Percentiles rank a stretch among this genome's conserved stretches.
phyloP scores from a whole-genome alignment of 2,329 filamentous ascomycete genomes.

The Fusarium dimerum region DNA sequence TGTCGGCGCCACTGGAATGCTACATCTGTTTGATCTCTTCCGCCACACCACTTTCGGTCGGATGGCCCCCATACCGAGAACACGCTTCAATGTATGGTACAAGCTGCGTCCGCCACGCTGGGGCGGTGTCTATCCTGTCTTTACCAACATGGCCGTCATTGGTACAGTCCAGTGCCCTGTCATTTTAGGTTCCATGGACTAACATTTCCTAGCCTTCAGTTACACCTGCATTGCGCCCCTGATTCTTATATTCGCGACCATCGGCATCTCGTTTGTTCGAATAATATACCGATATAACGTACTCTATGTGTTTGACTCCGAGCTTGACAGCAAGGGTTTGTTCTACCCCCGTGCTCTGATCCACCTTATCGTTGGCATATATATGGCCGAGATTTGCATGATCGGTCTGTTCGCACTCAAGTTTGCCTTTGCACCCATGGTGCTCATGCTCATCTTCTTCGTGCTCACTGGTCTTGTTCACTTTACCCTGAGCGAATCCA shows the following conservation, averaged over 20 bases:
- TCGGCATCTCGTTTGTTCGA: slow-evolving; percentile 81
- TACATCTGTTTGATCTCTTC: slow-evolving; percentile 68
- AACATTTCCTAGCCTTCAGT: slow-evolving; percentile 62
- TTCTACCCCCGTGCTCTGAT: slow-evolving; percentile 86
- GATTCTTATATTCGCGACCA: slow-evolving; percentile 77
- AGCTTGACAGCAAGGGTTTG: slow-evolving; percentile 84
- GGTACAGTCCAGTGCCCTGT: slow-evolving; percentile 50
- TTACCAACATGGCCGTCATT: slow-evolving; percentile 79
- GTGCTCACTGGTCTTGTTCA: slow-evolving; percentile 78
- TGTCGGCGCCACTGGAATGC: slow-evolving; percentile 71
- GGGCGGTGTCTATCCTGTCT: slow-evolving; percentile 80
- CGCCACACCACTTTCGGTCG: slow-evolving; percentile 62
- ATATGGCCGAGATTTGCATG: slow-evolving; percentile 79
- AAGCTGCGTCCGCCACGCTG: slow-evolving; percentile 73
- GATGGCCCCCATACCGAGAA: slow-evolving; percentile 75
- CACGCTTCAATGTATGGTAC: slow-evolving; percentile 78
- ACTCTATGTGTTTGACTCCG: slow-evolving; percentile 79
- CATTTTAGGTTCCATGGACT: neutral
- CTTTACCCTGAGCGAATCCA: slow-evolving; percentile 68
- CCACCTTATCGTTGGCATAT: slow-evolving; percentile 81
- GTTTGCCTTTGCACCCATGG: slow-evolving; percentile 64
- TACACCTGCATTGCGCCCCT: slow-evolving; percentile 88
- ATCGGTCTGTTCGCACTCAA: slow-evolving; percentile 81
- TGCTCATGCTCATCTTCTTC: slow-evolving; percentile 76
- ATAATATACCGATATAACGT: slow-evolving; percentile 89